Conservation (phyloP, 495 filamentous ascomycete genomes). For the Neurospora sp. region DNA sequence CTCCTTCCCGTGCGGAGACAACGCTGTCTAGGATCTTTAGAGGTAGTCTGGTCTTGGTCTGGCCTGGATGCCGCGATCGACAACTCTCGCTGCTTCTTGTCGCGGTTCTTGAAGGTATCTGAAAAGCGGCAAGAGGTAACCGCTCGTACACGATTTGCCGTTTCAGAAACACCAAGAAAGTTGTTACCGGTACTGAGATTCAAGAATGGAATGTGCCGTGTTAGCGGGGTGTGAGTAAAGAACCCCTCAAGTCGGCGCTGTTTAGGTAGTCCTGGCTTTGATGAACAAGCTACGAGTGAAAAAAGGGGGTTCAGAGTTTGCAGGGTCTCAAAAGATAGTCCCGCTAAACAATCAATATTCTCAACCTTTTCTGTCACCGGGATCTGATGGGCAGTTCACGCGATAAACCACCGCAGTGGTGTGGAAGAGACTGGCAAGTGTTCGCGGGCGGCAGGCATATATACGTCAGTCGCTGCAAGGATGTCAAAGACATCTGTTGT, state of each 20-base stretch:
- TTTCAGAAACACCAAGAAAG: neutral
- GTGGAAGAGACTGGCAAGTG: neutral
- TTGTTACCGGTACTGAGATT: neutral
- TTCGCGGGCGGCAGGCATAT: conserved; percentile 4
- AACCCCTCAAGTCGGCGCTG: neutral
- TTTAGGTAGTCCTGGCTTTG: neutral
- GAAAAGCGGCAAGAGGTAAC: neutral
- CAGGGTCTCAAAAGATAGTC: neutral
- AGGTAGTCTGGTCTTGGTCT: neutral
- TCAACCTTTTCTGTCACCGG: neutral
- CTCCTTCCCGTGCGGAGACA: neutral
- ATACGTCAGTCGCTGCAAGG: conserved; percentile 18
- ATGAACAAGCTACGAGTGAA: neutral
- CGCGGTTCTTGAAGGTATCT: neutral
- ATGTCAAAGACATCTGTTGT: neutral
- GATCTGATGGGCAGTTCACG: neutral
- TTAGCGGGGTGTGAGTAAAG: neutral
- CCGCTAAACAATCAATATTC: neutral
- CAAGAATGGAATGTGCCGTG: neutral
- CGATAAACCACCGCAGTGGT: neutral
- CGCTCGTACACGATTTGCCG: neutral
- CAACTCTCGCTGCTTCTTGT: neutral
- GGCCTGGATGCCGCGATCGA: neutral
- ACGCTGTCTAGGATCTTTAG: neutral
- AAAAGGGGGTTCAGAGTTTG: neutral